These are phyloP conservation scores for Phallus indusiatus DNA, from an alignment of 768 basidiomycete genomes.

Conservation along the genomic window DNA sequence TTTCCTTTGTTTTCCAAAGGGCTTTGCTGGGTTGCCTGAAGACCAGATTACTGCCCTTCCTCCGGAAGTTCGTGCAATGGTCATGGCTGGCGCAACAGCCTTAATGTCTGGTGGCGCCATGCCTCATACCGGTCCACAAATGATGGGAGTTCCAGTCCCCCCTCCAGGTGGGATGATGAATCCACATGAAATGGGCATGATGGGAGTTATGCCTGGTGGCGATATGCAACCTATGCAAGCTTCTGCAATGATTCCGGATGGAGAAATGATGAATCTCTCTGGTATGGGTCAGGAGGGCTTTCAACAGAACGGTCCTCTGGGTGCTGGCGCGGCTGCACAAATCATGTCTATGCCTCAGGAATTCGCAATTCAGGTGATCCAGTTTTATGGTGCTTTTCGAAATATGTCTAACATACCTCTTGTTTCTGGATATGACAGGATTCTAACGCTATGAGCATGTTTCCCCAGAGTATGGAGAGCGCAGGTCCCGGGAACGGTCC, in stretches of 20 bases:
- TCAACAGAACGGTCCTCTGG: conserved; percentile 6
- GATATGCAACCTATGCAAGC: conserved; percentile 41
- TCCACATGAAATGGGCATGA: conserved; percentile 38
- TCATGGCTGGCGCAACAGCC: conserved; percentile 71
- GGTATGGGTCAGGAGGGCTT: conserved; percentile 9
- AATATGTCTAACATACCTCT: neutral
- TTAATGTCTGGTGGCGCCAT: conserved; percentile 52
- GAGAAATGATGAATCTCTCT: conserved; percentile 8
- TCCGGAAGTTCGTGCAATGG: conserved; percentile 76
- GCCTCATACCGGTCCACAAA: conserved; percentile 31
- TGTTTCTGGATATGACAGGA: conserved; percentile 32
- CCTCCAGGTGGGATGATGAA: conserved; percentile 30
- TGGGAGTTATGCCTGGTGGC: conserved; percentile 64
- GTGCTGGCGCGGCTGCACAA: conserved; percentile 6
- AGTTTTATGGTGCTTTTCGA: neutral
- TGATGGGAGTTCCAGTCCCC: conserved; percentile 31
- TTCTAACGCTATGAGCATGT: conserved; percentile 56
- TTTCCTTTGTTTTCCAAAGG: conserved; percentile 35
- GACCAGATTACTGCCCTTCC: conserved; percentile 71
- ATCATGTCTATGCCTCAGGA: conserved; percentile 58
- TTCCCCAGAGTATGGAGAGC: conserved; percentile 46
- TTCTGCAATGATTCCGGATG: conserved; percentile 25
- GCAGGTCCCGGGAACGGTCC: conserved; percentile 21
- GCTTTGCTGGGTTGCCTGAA: conserved; percentile 74
- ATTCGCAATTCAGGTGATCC: conserved; percentile 67